Percentiles rank a stretch among this genome's conserved stretches.
Evolutionary conservation across 106 monocot genomes (phyloP).

Genomic region (Posidonia australis): DNA sequence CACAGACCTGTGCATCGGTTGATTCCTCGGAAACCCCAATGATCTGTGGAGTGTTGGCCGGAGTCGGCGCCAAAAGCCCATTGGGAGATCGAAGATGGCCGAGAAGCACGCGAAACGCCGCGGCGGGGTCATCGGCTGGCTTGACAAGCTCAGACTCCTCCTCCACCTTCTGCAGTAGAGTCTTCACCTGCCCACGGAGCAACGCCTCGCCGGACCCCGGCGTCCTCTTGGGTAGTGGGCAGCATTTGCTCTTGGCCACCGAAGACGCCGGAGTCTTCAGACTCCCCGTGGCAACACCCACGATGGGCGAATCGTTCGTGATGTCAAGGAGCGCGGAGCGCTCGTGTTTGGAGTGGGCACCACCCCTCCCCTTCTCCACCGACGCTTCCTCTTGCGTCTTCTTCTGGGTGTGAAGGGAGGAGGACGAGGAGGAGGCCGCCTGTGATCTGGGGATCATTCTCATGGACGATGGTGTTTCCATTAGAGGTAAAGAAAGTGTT

Average conservation of each 20-base stretch:
- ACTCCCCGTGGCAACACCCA: conserved; percentile 44
- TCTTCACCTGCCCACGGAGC: conserved; percentile 83
- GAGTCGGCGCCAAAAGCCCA: conserved; percentile 73
- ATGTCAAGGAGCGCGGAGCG: conserved; percentile 57
- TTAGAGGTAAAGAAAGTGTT: conserved; percentile 3
- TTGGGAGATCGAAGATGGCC: conserved; percentile 34
- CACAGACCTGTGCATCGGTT: too few relatives aligned
- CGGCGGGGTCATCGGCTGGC: conserved; percentile 7
- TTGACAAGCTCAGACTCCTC: conserved; percentile 46
- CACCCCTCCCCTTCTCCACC: neutral
- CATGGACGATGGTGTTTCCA: conserved; percentile 67
- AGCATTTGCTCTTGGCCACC: conserved; percentile 12
- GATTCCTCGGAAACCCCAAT: neutral
- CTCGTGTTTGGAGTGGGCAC: neutral
- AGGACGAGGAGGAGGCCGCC: conserved; percentile 7
- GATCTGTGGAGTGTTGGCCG: conserved; percentile 61
- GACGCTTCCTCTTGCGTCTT: conserved; percentile 12
- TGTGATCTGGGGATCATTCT: conserved; percentile 43
- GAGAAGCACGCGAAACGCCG: conserved; percentile 23
- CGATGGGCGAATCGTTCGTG: conserved; percentile 92
- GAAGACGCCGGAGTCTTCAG: conserved; percentile 34
- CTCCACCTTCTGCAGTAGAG: conserved; percentile 69
- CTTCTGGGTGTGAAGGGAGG: conserved; percentile 25
- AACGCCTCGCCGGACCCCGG: conserved; percentile 90
- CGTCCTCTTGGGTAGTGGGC: conserved; percentile 16